These are phyloP conservation scores for Chenopodium formosanum DNA, from an alignment of 148 eudicot genomes.

Conservation along the genomic window DNA sequence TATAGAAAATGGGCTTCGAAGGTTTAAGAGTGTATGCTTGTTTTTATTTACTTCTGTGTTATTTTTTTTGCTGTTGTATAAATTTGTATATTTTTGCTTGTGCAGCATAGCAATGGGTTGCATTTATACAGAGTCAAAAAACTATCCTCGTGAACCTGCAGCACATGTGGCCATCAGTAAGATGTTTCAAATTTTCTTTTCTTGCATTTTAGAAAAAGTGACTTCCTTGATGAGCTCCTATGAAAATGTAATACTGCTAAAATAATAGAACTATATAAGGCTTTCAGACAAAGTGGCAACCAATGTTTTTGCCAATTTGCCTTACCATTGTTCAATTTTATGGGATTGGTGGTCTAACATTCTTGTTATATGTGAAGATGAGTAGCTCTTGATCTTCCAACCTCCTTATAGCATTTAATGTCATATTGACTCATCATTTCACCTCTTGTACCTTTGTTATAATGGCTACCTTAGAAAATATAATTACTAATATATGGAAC, in stretches of 20 bases:
- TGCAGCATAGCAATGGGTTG: slow-evolving; percentile 98
- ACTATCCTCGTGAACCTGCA: slow-evolving; percentile 99
- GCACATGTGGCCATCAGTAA: slow-evolving; percentile 98
- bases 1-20: slow-evolving; percentile 73
- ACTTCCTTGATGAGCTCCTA: slow-evolving; percentile 5
- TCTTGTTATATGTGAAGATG: neutral
- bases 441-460: too few species aligned
- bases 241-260: neutral
- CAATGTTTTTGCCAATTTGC: too few species aligned
- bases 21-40: slow-evolving; percentile 42
- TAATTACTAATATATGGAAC: too few species aligned
- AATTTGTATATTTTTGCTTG: slow-evolving; percentile 12
- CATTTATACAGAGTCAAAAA: slow-evolving; percentile 88
- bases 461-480: too few species aligned
- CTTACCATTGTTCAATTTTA: too few species aligned
- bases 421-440: too few species aligned
- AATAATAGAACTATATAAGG: too few species aligned
- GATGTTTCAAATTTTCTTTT: slow-evolving; percentile 25
- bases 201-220: neutral
- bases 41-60: slow-evolving; percentile 4
- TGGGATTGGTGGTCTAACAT: too few species aligned
- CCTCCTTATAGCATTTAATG: neutral
- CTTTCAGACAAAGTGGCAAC: neutral
- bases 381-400: neutral
- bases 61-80: neutral